Percentiles rank a stretch among this genome's conserved stretches.
Conservation (phyloP, 1,284 basidiomycete species). For the Peniophora sp. region DNA sequence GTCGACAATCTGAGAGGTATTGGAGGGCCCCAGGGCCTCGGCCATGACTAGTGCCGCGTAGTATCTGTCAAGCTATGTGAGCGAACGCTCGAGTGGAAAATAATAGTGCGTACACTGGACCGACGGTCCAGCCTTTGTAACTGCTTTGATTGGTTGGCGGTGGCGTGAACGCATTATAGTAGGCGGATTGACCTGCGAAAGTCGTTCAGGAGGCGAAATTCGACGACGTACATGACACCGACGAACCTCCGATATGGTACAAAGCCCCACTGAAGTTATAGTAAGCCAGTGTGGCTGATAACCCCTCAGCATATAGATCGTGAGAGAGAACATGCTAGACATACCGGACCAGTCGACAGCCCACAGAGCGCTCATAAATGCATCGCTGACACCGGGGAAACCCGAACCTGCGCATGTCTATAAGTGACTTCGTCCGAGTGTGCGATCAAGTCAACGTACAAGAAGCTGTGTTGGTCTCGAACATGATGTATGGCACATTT, state of each 20-base stretch:
- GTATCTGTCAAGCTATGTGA: too few relatives aligned
- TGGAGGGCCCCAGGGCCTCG: conserved; percentile 57
- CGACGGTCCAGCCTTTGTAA: conserved; percentile 54
- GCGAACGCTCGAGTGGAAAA: too few relatives aligned
- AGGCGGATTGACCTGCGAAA: conserved; percentile 59
- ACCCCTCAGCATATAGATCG: too few relatives aligned
- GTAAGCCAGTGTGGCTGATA: conserved; percentile 57
- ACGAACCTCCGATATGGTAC: conserved; percentile 61
- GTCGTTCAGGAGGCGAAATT: too few relatives aligned
- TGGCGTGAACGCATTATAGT: conserved; percentile 47
- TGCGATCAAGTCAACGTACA: too few relatives aligned
- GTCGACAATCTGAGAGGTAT: conserved; percentile 53
- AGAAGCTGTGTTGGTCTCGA: conserved; percentile 47
- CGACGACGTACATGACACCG: too few relatives aligned
- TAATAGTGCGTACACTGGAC: too few relatives aligned
- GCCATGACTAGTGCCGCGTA: conserved; percentile 64
- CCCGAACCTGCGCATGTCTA: too few relatives aligned
- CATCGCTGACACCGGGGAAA: conserved; percentile 41
- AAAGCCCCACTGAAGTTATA: conserved; percentile 50
- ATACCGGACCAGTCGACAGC: conserved; percentile 51
- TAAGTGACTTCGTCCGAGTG: too few relatives aligned
- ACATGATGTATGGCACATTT: conserved; percentile 44
- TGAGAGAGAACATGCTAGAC: too few relatives aligned
- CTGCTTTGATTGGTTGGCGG: conserved; percentile 51
- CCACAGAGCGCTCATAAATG: conserved; percentile 69